A percentile compares a stretch with the other conserved stretches of the same genome.
Conservation (phyloP, 805 yeast genomes). For the Myxozyma monticola region DNA sequence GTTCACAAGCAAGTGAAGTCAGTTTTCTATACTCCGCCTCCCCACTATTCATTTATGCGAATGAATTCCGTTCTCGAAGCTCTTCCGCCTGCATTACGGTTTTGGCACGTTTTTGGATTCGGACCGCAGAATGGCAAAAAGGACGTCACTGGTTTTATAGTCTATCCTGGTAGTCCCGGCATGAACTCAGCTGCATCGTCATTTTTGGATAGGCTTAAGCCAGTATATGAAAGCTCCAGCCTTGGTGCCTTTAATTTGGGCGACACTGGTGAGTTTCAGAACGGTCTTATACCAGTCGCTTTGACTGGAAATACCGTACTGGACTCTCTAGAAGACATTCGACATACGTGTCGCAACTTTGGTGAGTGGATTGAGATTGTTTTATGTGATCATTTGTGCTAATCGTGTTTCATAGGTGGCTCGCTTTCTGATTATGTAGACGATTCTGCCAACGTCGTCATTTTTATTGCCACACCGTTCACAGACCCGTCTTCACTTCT, state of each 20-base stretch:
- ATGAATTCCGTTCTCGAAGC: slow-evolving; percentile 38
- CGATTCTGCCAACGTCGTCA: slow-evolving; percentile 11
- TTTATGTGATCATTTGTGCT: neutral
- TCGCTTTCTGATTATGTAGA: slow-evolving; percentile 7
- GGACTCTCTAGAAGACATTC: slow-evolving; percentile 22
- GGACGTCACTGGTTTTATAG: slow-evolving; percentile 34
- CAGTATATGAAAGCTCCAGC: slow-evolving; percentile 40
- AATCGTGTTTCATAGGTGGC: slow-evolving; percentile 8
- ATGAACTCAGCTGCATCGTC: slow-evolving; percentile 29
- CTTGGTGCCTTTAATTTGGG: slow-evolving; percentile 36
- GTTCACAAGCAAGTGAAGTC: neutral
- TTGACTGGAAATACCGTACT: slow-evolving; percentile 3
- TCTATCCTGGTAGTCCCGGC: slow-evolving; percentile 36
- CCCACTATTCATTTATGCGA: slow-evolving; percentile 36
- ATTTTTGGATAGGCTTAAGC: slow-evolving; percentile 34
- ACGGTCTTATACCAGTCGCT: slow-evolving; percentile 25
- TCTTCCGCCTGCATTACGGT: slow-evolving; percentile 41
- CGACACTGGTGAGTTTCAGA: slow-evolving; percentile 19
- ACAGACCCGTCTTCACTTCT: slow-evolving; percentile 25
- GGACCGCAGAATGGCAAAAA: slow-evolving; percentile 38
- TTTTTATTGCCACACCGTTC: slow-evolving; percentile 22
- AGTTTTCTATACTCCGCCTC: slow-evolving; percentile 33
- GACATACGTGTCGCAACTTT: slow-evolving; percentile 6
- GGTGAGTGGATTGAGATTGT: slow-evolving; percentile 2
- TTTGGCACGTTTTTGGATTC: slow-evolving; percentile 44